A percentile compares a stretch with the other conserved stretches of the same genome.
These are phyloP conservation scores for Corchorus olitorius DNA, from an alignment of 345 rosid species.

Conservation along the genomic window DNA sequence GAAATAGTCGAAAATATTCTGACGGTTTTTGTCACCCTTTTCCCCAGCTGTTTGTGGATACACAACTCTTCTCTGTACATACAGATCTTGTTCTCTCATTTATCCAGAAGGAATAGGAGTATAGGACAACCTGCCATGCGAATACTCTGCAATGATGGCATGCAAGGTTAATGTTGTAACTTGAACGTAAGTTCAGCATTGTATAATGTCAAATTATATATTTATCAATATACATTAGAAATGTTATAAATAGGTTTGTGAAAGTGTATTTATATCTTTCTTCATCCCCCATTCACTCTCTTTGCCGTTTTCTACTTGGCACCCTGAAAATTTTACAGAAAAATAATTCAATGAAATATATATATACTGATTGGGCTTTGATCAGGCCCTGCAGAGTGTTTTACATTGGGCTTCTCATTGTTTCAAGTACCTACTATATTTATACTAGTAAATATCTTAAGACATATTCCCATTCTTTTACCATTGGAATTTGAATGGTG, in stretches of 20 bases:
- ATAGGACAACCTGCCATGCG: neutral
- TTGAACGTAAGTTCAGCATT: conserved; percentile 35
- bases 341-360: neutral
- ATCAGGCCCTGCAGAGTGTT: neutral
- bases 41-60: conserved; percentile 76
- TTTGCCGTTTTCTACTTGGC: neutral
- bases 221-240: neutral
- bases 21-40: neutral
- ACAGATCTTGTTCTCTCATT: conserved; percentile 92
- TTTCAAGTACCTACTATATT: no score
- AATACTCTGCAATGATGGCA: neutral
- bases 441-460: no score
- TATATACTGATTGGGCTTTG: neutral
- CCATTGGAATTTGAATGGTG: no score
- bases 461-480: neutral
- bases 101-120: conserved; percentile 79
- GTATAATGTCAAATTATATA: conserved; percentile 16
- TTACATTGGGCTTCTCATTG: neutral
- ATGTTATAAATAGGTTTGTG: neutral
- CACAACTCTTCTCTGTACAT: conserved; percentile 95
- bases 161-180: conserved; percentile 17
- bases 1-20: conserved; percentile 13
- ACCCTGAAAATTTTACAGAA: neutral
- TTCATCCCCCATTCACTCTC: neutral
- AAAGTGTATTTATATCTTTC: neutral